phyloP scores from a whole-genome alignment of 2,329 filamentous ascomycete species.

The Apiospora aurea region DNA sequence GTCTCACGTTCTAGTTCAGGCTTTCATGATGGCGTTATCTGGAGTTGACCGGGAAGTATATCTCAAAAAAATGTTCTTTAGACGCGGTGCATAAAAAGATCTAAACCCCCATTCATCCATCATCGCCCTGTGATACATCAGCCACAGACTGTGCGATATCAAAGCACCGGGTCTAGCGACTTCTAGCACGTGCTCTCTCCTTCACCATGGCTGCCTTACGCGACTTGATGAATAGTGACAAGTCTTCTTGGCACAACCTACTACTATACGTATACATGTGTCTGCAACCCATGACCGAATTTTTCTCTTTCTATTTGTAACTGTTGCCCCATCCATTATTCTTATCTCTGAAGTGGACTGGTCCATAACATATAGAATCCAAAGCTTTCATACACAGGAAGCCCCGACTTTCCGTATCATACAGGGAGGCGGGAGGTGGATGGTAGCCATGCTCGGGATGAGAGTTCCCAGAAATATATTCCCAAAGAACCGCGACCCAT shows the following conservation, averaged over 20 bases:
- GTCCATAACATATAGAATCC: not conserved
- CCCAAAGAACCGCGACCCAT: not conserved
- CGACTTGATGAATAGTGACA: too few species aligned
- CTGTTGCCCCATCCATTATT: not conserved
- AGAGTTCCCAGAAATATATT: too few species aligned
- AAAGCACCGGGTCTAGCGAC: not conserved
- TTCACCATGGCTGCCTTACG: too few species aligned
- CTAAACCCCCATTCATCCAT: not conserved
- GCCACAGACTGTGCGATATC: not conserved
- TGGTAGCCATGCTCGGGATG: not conserved
- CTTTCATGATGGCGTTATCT: constrained; percentile 20
- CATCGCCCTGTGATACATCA: not conserved
- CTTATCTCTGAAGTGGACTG: not conserved
- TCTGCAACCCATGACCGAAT: not conserved
- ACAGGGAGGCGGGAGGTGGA: not conserved
- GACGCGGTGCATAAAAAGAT: constrained; percentile 8
- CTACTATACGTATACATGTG: not conserved
- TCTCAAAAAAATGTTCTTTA: constrained; percentile 16
- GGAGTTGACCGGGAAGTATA: constrained; percentile 14
- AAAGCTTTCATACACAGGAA: not conserved
- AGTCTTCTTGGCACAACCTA: not conserved
- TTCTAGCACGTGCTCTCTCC: too few species aligned
- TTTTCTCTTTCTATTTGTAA: not conserved
- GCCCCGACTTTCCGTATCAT: not conserved
- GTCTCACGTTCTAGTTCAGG: not conserved